These are phyloP conservation scores for Exophiala dermatitidis DNA, from an alignment of 2,329 filamentous ascomycete species.

Conservation along the genomic window DNA sequence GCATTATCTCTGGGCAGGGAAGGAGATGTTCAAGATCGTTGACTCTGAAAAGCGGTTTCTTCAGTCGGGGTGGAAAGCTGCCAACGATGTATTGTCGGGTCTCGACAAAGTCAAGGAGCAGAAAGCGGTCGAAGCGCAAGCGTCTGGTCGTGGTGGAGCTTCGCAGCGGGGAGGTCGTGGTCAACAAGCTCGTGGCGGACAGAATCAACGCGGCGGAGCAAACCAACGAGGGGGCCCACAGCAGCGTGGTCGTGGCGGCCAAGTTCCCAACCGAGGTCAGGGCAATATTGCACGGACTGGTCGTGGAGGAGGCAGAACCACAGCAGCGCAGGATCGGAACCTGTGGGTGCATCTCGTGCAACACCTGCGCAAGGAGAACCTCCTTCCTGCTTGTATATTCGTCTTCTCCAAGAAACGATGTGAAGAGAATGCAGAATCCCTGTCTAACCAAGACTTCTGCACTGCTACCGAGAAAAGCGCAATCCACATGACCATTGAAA, in stretches of 20 bases:
- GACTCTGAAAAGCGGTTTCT: slow-evolving; percentile 86
- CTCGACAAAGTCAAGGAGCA: slow-evolving; percentile 65
- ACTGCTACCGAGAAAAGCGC: slow-evolving; percentile 90
- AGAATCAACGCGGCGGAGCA: slow-evolving; percentile 46
- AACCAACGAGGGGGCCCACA: slow-evolving; percentile 46
- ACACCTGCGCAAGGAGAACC: slow-evolving; percentile 74
- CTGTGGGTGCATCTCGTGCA: slow-evolving; percentile 95
- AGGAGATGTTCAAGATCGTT: slow-evolving; percentile 89
- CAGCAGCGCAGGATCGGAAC: slow-evolving; percentile 88
- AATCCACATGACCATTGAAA: slow-evolving; percentile 96
- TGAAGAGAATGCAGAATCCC: slow-evolving; percentile 91
- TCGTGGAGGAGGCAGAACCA: slow-evolving; percentile 75
- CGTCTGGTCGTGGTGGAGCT: slow-evolving; percentile 35
- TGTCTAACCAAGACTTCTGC: slow-evolving; percentile 92
- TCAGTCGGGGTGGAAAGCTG: slow-evolving; percentile 90
- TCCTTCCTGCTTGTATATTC: slow-evolving; percentile 92
- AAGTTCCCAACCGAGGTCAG: slow-evolving; percentile 51
- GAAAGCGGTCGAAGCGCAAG: slow-evolving; percentile 45
- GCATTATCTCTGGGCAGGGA: slow-evolving; percentile 92
- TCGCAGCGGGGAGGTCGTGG: slow-evolving; percentile 47
- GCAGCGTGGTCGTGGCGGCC: slow-evolving; percentile 46
- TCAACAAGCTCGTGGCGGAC: slow-evolving; percentile 48
- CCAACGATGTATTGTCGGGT: slow-evolving; percentile 72
- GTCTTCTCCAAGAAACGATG: slow-evolving; percentile 98
- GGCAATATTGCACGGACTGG: slow-evolving; percentile 90